phyloP scores from a whole-genome alignment of 441 rosid genomes.

The Mallotus repandus region DNA sequence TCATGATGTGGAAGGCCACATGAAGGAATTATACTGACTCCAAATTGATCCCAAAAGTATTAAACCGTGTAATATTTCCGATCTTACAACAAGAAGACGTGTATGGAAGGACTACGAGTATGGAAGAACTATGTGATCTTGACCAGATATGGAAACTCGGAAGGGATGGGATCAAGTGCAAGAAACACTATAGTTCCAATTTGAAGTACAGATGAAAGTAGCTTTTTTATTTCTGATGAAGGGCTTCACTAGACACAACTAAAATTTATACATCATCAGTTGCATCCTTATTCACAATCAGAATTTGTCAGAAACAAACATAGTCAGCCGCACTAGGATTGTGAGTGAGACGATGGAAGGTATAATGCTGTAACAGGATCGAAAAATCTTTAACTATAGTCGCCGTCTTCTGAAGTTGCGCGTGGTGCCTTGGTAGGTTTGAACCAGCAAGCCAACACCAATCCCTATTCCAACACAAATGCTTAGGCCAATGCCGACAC shows the following conservation, averaged over 20 bases:
- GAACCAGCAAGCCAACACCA: slow-evolving; percentile 75
- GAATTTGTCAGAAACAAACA: slow-evolving; percentile 15
- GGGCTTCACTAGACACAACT: slow-evolving; percentile 8
- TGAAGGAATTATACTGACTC: no score
- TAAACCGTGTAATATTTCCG: no score
- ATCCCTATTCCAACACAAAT: slow-evolving; percentile 72
- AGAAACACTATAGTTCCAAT: not conserved
- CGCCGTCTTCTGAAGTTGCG: slow-evolving; percentile 64
- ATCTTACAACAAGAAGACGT: no score
- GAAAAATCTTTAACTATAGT: slow-evolving; percentile 23
- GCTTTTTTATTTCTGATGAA: slow-evolving; percentile 19
- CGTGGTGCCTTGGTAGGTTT: slow-evolving; percentile 63
- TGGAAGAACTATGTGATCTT: no score
- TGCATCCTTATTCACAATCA: slow-evolving; percentile 22
- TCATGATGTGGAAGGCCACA: no score
- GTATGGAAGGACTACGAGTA: no score
- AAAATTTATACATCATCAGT: slow-evolving; percentile 9
- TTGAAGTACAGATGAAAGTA: not conserved
- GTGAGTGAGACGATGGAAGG: not conserved
- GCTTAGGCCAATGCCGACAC: slow-evolving; percentile 84
- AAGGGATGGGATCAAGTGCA: no score
- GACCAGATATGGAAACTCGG: no score
- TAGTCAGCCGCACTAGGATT: slow-evolving; percentile 18
- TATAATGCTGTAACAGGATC: not conserved
- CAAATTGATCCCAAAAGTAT: no score